Evolutionary conservation across 2,329 filamentous ascomycete species (phyloP).

Genomic region (Lasiodiplodia sp.): DNA sequence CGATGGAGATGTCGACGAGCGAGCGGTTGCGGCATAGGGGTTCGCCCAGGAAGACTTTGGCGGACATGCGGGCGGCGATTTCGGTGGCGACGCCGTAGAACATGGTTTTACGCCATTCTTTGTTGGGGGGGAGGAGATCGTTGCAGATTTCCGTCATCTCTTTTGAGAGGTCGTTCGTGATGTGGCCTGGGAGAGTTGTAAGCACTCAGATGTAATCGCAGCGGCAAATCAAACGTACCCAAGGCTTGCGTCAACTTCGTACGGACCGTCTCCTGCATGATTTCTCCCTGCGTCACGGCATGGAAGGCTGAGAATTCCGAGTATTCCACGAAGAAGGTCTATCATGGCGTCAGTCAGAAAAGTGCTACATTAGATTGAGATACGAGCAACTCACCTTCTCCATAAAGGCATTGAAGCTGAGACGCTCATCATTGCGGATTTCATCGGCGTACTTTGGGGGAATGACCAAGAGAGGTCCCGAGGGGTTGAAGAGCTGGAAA

Average conservation of each 20-base stretch:
- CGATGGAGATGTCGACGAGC: slow-evolving; percentile 46
- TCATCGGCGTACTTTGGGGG: slow-evolving; percentile 13
- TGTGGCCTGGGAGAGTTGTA: background rate
- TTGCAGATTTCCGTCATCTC: background rate
- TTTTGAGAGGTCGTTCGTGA: slow-evolving; percentile 5
- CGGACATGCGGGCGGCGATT: slow-evolving; percentile 50
- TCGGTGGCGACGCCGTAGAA: slow-evolving; percentile 39
- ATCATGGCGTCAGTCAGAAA: background rate
- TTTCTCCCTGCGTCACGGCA: slow-evolving; percentile 9
- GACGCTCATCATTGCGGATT: slow-evolving; percentile 13
- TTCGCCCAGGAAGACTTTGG: slow-evolving; percentile 51
- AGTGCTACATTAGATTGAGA: no score
- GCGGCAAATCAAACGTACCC: background rate
- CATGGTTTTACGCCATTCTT: slow-evolving; percentile 31
- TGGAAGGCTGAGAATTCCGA: slow-evolving; percentile 5
- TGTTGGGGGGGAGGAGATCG: background rate
- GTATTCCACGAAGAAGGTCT: slow-evolving; percentile 5
- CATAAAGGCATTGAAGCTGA: slow-evolving; percentile 14
- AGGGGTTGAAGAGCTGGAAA: slow-evolving; percentile 9
- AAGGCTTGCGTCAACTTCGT: slow-evolving; percentile 9
- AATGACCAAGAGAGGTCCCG: background rate
- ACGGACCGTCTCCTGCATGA: slow-evolving; percentile 17
- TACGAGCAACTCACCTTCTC: background rate
- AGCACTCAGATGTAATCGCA: background rate
- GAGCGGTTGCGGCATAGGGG: slow-evolving; percentile 46